These are phyloP conservation scores for Teratosphaeria viscida DNA, from an alignment of 2,329 filamentous ascomycete species.

Conservation along the genomic window DNA sequence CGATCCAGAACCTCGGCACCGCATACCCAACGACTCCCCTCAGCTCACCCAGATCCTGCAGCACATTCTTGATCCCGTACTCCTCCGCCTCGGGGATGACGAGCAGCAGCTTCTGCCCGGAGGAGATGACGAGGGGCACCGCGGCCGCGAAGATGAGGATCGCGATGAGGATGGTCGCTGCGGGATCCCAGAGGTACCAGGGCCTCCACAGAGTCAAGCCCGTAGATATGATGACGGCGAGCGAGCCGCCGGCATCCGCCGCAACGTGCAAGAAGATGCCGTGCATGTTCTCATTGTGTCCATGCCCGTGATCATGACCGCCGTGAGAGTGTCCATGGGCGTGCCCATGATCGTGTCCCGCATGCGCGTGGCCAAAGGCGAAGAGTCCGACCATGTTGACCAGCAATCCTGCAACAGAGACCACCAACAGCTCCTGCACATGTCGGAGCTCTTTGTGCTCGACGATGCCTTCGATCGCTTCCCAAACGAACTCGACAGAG, in stretches of 20 bases:
- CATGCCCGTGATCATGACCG: conserved; percentile 24
- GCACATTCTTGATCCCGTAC: conserved; percentile 74
- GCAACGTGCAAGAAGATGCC: conserved; percentile 94
- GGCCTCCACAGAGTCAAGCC: conserved; percentile 75
- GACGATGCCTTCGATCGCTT: conserved; percentile 78
- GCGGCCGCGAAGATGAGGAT: conserved; percentile 88
- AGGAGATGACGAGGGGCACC: conserved; percentile 74
- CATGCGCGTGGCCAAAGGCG: conserved; percentile 57
- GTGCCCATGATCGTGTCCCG: conserved; percentile 34
- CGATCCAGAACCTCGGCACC: conserved; percentile 86
- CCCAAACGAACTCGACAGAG: conserved; percentile 90
- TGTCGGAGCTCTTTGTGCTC: conserved; percentile 77
- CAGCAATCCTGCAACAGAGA: conserved; percentile 73
- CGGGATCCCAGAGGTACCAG: conserved; percentile 89
- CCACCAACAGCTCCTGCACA: conserved; percentile 75
- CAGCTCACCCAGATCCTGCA: conserved; percentile 72
- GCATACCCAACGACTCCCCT: conserved; percentile 78
- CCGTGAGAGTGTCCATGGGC: conserved; percentile 44
- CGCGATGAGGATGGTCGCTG: conserved; percentile 89
- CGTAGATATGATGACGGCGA: conserved; percentile 88
- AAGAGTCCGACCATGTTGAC: conserved; percentile 91
- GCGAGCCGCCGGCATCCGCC: conserved; percentile 86
- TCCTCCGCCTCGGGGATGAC: conserved; percentile 77
- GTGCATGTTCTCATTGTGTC: conserved; percentile 84
- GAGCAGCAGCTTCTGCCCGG: conserved; percentile 71